Base-by-base conservation (phyloP, 2,329 filamentous ascomycete species). In the Hymenoscyphus fraxineus region DNA sequence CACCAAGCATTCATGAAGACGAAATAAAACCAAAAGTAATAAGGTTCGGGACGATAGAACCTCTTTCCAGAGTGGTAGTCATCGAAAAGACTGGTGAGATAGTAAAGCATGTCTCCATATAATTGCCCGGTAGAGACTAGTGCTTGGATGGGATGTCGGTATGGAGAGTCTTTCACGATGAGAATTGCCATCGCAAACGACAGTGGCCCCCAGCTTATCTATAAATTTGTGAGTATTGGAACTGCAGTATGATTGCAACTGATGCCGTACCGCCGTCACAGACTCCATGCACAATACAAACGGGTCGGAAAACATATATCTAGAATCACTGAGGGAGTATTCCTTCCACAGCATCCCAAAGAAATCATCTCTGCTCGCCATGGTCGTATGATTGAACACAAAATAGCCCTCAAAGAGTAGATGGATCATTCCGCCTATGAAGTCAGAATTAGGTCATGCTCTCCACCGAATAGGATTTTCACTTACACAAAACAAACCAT, bases 11-110 rank as follows among this genome's bases (percentile, higher is more conserved):
- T 89, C 73, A 87, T 82, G 2, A 82, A 82, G 5, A 85, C 77
- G 66, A 86, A 88, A 69, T 88, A 89, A 19, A 84, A 77, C 85
- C 85, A 88, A 70, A 83, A 87, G 69, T 89, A 89, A 38, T 84
- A 72, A 27, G 78, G 76, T 75, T 88, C 86, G 1, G 86, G 86
- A 31, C 86, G 80, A 68, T 82, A 85, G 70, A 85, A 83, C 22
- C 77, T 77, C 27, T 79, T 74, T 2, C 80, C 83, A 15, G 74
- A 76, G 65, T 79, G 75, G 40, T 75, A 76, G 64, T 78, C 74
- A 65, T 85, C 83, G 59, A 79, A 77, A 62, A 80, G 76, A 72
- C 82, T 84, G 16, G 86, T 89, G 1, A 81, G 76, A 72, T 85
- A 88, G 77, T 89, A 89, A 47, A 89, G 76, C 0, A 81, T 76